These are phyloP conservation scores for Phoenix roebelenii DNA, from an alignment of 176 grass and related monocot species.

Conservation along the genomic window DNA sequence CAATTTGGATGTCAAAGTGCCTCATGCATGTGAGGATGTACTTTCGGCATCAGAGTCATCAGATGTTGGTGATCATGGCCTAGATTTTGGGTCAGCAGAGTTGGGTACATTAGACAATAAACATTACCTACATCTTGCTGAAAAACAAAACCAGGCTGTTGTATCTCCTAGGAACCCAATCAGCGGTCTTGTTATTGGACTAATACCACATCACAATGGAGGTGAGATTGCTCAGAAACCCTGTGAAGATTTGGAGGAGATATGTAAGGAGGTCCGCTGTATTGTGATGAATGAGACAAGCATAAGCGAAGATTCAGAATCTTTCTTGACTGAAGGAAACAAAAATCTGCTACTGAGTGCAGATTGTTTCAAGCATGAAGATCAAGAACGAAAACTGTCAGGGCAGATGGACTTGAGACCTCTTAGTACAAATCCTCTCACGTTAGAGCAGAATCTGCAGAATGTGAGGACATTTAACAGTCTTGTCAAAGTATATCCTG, in stretches of 20 bases:
- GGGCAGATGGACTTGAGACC: slow-evolving; percentile 21
- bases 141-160: slow-evolving; percentile 31
- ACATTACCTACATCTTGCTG: slow-evolving; percentile 19
- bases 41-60: slow-evolving; percentile 36
- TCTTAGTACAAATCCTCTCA: slow-evolving; percentile 30
- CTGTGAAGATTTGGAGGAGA: slow-evolving; percentile 57
- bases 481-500: slow-evolving; percentile 25
- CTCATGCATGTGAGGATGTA: slow-evolving; percentile 48
- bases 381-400: slow-evolving; percentile 15
- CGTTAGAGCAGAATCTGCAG: slow-evolving; percentile 79
- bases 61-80: slow-evolving; percentile 34
- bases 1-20: slow-evolving; percentile 39
- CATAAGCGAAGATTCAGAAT: slow-evolving; percentile 28
- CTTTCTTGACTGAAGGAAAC: slow-evolving; percentile 24
- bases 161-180: slow-evolving; percentile 28
- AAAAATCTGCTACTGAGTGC: slow-evolving; percentile 32
- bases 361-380: slow-evolving; percentile 12
- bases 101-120: slow-evolving; percentile 11
- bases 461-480: slow-evolving; percentile 53
- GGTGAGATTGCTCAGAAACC: slow-evolving; percentile 23
- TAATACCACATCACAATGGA: slow-evolving; percentile 32
- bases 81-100: slow-evolving; percentile 31
- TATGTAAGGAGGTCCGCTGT: slow-evolving; percentile 84
- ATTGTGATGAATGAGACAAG: slow-evolving; percentile 52
- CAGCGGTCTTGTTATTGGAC: slow-evolving; percentile 41